phyloP scores from a whole-genome alignment of 352 stramenopile genomes.

The Globisporangium alternatum region DNA sequence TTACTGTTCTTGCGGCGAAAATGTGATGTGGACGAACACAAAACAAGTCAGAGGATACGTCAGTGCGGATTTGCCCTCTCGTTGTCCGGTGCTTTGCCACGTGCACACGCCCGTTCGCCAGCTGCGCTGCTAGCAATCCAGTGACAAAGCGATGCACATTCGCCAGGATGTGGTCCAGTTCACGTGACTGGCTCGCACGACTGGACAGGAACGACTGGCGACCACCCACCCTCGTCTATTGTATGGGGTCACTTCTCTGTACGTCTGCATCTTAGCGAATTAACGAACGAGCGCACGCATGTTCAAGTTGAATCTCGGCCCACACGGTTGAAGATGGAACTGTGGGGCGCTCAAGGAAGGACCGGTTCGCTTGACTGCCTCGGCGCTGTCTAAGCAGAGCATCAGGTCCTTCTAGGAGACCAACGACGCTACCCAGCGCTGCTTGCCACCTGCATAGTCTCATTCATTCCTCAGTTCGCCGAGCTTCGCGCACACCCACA shows the following conservation, averaged over 20 bases:
- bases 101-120: conserved; percentile 3
- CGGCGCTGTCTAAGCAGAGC: neutral
- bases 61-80: conserved; percentile 1
- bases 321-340: conserved; percentile 16
- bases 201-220: conserved; percentile 9
- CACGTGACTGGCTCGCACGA: neutral
- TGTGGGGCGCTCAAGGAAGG: conserved; percentile 10
- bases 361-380: neutral
- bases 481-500: neutral
- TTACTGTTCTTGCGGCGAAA: no score
- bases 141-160: neutral
- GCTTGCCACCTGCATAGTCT: neutral
- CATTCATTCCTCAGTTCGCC: conserved; percentile 14
- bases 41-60: conserved; percentile 7
- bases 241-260: conserved; percentile 1
- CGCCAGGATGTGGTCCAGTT: neutral
- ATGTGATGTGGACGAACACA: conserved; percentile 5
- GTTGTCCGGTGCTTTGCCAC: neutral
- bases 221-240: neutral
- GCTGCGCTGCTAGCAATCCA: conserved; percentile 4
- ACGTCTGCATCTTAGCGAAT: neutral
- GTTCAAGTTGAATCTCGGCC: conserved; percentile 18
- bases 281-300: neutral
- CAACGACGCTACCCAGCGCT: no score
- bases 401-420: no score